phyloP scores from a whole-genome alignment of 1,284 basidiomycete species.

The Pseudozyma tsukubaensis region DNA sequence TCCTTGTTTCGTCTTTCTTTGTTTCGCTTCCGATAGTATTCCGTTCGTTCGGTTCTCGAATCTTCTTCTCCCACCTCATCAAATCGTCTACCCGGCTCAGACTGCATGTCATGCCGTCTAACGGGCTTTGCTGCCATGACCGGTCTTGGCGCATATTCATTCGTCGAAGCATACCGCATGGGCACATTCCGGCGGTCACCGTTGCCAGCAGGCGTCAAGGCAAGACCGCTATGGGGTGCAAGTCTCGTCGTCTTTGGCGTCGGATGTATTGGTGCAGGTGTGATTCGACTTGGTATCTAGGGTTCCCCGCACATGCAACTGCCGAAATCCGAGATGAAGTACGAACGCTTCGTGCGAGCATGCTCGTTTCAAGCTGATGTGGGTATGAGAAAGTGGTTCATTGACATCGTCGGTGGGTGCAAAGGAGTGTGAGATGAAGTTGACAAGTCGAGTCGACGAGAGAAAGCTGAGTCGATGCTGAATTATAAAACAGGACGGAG shows the following conservation, averaged over 20 bases:
- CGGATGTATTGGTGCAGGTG: slow-evolving; percentile 42
- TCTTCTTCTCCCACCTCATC: slow-evolving; percentile 1
- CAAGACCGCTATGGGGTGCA: slow-evolving; percentile 50
- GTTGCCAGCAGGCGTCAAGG: slow-evolving; percentile 24
- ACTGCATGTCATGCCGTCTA: slow-evolving; percentile 60
- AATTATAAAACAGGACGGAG: background rate
- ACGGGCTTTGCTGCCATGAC: slow-evolving; percentile 63
- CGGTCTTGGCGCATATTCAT: slow-evolving; percentile 54
- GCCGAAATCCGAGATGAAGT: slow-evolving; percentile 17
- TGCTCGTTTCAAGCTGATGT: background rate
- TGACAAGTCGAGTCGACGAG: background rate
- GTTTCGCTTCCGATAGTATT: slow-evolving; percentile 13
- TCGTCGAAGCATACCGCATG: slow-evolving; percentile 60
- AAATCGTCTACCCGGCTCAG: slow-evolving; percentile 31
- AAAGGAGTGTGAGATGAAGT: background rate
- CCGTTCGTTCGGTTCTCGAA: slow-evolving; percentile 40
- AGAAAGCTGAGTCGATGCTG: background rate
- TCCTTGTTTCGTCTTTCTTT: slow-evolving; percentile 4
- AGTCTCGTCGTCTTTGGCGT: slow-evolving; percentile 48
- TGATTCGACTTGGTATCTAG: slow-evolving; percentile 44
- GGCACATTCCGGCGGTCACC: slow-evolving; percentile 48
- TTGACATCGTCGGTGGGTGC: background rate
- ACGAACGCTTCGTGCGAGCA: background rate
- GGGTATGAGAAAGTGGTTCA: background rate
- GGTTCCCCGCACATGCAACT: background rate